Conservation (phyloP, 169 alveolate species). For the Plasmodium gonderi region DNA sequence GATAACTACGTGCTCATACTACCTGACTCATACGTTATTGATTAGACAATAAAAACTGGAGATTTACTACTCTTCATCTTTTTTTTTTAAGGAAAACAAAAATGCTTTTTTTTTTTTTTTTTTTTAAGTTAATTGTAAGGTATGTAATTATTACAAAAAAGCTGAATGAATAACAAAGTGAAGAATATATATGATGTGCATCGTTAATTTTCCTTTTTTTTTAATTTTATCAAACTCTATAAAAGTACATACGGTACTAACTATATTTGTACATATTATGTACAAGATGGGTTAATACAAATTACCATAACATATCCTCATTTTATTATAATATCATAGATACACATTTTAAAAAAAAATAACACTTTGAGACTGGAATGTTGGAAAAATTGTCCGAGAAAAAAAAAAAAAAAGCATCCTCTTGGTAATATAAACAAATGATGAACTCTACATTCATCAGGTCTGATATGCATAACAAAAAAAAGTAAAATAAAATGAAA, state of each 20-base stretch:
- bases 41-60: neutral
- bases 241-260: neutral
- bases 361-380: neutral
- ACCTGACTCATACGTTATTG: constrained; percentile 71
- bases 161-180: neutral
- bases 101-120: neutral
- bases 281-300: neutral
- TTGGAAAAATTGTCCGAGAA: no score
- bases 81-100: neutral
- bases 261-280: neutral
- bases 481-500: neutral
- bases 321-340: neutral
- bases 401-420: no score
- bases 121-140: neutral
- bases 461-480: neutral
- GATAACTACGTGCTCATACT: constrained; percentile 44
- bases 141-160: neutral
- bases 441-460: no score
- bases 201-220: neutral
- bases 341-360: neutral
- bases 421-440: no score
- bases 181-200: neutral
- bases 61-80: neutral
- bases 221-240: neutral
- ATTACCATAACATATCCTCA: neutral